phyloP scores from a whole-genome alignment of 257 asterid species.

The Cordia subcordata region DNA sequence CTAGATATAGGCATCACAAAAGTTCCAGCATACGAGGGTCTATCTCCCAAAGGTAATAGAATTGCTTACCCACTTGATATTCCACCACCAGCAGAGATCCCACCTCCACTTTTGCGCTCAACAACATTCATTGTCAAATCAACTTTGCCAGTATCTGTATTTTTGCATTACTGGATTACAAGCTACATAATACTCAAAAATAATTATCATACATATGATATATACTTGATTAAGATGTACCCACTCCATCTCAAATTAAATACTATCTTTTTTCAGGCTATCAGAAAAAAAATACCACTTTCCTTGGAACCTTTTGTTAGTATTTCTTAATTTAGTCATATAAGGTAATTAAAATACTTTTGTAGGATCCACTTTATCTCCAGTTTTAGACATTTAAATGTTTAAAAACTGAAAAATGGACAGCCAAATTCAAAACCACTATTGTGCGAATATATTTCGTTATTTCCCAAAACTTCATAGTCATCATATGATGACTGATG shows the following conservation, averaged over 20 bases:
- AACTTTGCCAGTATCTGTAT: conserved; percentile 75
- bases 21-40: background rate
- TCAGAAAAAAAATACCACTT: no score
- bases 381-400: no score
- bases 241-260: background rate
- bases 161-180: conserved; percentile 15
- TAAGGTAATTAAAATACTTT: no score
- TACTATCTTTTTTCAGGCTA: no score
- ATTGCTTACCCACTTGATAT: conserved; percentile 91
- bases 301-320: no score
- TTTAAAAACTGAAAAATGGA: no score
- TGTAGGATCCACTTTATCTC: no score
- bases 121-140: conserved; percentile 90
- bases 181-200: background rate
- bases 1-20: background rate
- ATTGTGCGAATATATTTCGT: no score
- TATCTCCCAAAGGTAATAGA: conserved; percentile 7
- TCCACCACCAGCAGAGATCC: conserved; percentile 97
- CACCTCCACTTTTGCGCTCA: conserved; percentile 89
- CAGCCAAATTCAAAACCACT: background rate
- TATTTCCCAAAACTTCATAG: background rate
- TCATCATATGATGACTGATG: background rate
- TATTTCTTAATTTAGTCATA: no score
- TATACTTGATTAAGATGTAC: no score
- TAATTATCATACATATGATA: background rate